Evolutionary conservation across 257 asterid genomes (phyloP), one percentile per base, ranked within the genome.

Genomic region (Capsicum chinense): DNA sequence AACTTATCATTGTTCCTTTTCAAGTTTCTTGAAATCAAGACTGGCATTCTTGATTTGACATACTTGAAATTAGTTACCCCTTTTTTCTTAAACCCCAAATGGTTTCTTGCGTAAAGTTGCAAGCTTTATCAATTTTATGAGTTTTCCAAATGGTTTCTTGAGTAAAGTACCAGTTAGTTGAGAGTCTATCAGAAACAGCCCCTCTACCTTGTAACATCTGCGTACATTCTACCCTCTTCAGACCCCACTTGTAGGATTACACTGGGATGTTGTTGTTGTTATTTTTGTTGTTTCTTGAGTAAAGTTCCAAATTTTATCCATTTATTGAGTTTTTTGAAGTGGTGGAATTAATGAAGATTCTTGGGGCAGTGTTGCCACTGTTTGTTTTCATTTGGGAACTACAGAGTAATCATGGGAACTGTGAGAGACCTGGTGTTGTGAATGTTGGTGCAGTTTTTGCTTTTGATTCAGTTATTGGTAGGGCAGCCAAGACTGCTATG

Each of bases 401-500:
- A 19, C 33, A 60, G 58, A 50, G 13, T 37, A 47, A 54, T 68
- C 47, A 19, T 62, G 91, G 85, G 81, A 48, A 79, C 17, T 82
- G 86, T 80, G 79, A 83, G 57, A 85, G 84, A 84, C 91, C 91
- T 66, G 81, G 47, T 83, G 81, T 85, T 79, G 90, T 92, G 26
- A 85, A 87, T 33, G 87, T 90, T 44, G 95, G 90, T 19, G 86
- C 93, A 48, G 80, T 92, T 42, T 89, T 90, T 14, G 42, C 91
- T 35, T 86, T 83, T 44, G 78, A 85, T 69, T 88, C 92, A 9
- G 87, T 88, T 44, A 89, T 83, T 5, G 95, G 93, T 60, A 87
- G 79, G 83, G 95, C 85, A 58, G 90, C 93, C 5, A 87, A 84
- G 84, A 56, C 80, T 9, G 95, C 95, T 5, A 89, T 92, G 90